Evolutionary conservation across 2,329 filamentous ascomycete species (phyloP).

Genomic region (Neopestalotiopsis sp.): DNA sequence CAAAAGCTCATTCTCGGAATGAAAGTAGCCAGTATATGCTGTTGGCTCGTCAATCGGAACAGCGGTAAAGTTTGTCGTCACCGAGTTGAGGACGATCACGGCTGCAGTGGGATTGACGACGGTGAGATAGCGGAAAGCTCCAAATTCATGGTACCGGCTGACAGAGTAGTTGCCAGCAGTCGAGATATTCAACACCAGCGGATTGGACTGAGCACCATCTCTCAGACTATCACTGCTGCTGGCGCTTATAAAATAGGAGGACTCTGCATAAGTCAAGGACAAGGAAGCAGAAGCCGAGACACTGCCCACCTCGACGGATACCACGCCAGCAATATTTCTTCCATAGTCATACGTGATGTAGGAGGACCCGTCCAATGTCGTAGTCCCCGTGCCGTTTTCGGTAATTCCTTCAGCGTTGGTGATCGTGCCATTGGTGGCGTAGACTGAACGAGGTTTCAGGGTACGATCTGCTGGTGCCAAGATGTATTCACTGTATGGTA

Average conservation of each 20-base stretch:
- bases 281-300: not conserved
- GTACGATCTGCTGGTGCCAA: not conserved
- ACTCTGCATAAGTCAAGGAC: not conserved
- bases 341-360: not conserved
- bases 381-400: not conserved
- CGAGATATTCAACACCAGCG: not conserved
- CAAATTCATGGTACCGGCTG: not conserved
- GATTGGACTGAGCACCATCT: not conserved
- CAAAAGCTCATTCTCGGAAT: slow-evolving; percentile 52
- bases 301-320: not conserved
- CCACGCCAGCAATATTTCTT: not conserved
- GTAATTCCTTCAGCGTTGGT: not conserved
- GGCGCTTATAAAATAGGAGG: not conserved
- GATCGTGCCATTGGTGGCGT: not conserved
- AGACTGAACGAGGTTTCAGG: not conserved
- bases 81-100: not conserved
- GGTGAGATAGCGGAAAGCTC: not conserved
- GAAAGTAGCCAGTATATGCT: slow-evolving; percentile 56
- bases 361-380: not conserved
- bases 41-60: not conserved
- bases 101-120: not conserved
- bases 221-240: not conserved
- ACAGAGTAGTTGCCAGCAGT: not conserved
- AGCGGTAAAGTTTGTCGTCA: not conserved
- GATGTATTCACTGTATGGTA: not conserved